phyloP scores from a whole-genome alignment of 441 rosid genomes.

The Syzygium malaccense region DNA sequence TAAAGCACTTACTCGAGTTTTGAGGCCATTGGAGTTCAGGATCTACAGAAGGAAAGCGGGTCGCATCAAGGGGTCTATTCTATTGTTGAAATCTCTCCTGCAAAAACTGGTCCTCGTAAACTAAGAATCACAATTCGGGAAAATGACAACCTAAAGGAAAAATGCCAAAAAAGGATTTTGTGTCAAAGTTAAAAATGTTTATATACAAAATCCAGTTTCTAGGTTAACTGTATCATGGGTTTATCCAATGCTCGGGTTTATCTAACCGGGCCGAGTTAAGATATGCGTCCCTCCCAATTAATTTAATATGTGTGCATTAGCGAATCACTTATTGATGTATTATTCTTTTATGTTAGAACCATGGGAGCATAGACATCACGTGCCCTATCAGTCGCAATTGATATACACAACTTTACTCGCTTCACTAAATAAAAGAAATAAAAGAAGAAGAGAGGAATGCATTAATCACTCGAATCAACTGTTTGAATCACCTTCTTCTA shows the following conservation, averaged over 20 bases:
- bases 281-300: background rate
- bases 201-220: background rate
- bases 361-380: background rate
- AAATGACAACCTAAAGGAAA: no score
- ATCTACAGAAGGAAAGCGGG: no score
- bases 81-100: no score
- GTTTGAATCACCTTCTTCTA: rapidly evolving
- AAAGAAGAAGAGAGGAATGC: background rate
- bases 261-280: background rate
- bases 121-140: no score
- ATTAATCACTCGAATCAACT: background rate
- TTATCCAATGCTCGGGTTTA: background rate
- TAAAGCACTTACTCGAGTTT: no score
- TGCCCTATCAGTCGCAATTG: background rate
- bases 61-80: no score
- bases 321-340: background rate
- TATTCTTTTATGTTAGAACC: background rate
- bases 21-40: no score
- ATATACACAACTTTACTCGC: no score
- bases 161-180: background rate
- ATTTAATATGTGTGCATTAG: background rate
- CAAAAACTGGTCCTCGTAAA: no score
- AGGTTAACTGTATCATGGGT: background rate
- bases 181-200: background rate
- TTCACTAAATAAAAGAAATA: no score